These are phyloP conservation scores for Styphnolobium japonicum DNA, from an alignment of 306 rosid species.

Conservation along the genomic window DNA sequence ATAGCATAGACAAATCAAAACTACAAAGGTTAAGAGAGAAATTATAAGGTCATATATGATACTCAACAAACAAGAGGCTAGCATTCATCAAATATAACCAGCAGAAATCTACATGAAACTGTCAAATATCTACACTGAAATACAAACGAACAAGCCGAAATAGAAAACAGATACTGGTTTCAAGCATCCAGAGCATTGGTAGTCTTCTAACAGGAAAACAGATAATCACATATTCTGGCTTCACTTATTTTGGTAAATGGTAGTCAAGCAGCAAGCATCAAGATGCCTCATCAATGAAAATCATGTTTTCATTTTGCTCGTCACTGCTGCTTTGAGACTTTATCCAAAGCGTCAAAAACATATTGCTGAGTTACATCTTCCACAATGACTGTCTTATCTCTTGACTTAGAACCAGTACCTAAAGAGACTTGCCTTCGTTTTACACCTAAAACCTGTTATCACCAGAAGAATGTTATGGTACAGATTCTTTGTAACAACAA, in stretches of 20 bases:
- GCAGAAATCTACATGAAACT: constrained; percentile 1
- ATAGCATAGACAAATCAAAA: neutral
- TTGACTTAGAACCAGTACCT: constrained; percentile 85
- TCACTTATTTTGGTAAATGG: constrained; percentile 10
- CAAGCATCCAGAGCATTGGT: neutral
- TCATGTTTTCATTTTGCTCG: constrained; percentile 3
- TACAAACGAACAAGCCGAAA: neutral
- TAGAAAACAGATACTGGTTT: neutral
- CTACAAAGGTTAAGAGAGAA: no score
- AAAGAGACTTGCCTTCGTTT: constrained; percentile 73
- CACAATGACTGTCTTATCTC: constrained; percentile 80
- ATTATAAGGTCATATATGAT: no score
- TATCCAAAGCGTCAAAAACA: constrained; percentile 69
- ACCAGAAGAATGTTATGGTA: neutral
- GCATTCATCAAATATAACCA: neutral
- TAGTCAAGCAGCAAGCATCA: neutral
- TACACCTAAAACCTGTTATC: constrained; percentile 76
- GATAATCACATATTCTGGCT: constrained; percentile 22
- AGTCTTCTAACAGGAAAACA: neutral
- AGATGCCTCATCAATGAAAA: constrained; percentile 6
- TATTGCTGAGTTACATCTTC: constrained; percentile 69
- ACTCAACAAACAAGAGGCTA: neutral
- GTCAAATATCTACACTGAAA: neutral
- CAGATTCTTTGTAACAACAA: neutral
- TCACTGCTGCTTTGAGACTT: constrained; percentile 51